Base-by-base conservation (phyloP, 192 early-diverging fungal species). In the Coemansia sp. region DNA sequence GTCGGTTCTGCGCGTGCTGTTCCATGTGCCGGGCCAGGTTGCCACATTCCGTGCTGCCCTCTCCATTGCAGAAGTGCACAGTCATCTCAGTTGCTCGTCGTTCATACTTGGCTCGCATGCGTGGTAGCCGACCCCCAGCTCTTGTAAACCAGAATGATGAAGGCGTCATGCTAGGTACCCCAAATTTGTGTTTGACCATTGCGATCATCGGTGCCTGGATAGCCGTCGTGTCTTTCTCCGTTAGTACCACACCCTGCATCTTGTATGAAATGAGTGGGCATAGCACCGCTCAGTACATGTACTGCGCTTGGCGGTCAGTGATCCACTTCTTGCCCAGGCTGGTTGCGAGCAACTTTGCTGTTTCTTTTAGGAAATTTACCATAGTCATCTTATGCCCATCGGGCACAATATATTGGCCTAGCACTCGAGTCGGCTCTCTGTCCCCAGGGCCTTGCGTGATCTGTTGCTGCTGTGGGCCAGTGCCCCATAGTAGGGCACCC, bases 271-370 rank as follows among this genome's bases (percentile, higher is more conserved):
- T 37, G 11, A 23, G 26, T 28, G 62, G 62, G 42, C 39, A 4
- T 21, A 63, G 62, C 43, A 63, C 62, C 28, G 26, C 62, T 19
- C 26, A 42, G 21, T 63, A 63, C 62, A 63, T 23, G 28, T 63
- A 63, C 43, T 63, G 43, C 28, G 62, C 62, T 40, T 63, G 62
- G 13, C 62, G 26, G 62, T 63, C 62, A 4, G 62, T 63, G 42
- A 63, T 39, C 62, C 62, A 63, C 17, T 44, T 63, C 7, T 16
- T 4, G 6, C 14, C 62, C 17, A 63, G 40, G 6, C 21, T n/a
- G 5, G 5, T 2, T 23, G 10, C 26, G 19, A 63, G 1, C 37
- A 28, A n/a, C 42, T 46, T 43, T 43, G 62, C 62, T 16, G 21
- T 7, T 40, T 30, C 62, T 19, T n/a, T 16, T 10, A 63, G 39